A percentile compares a stretch with the other conserved stretches of the same genome.
Evolutionary conservation across 306 rosid genomes (phyloP).

Genomic region (Vigna nakashimae): DNA sequence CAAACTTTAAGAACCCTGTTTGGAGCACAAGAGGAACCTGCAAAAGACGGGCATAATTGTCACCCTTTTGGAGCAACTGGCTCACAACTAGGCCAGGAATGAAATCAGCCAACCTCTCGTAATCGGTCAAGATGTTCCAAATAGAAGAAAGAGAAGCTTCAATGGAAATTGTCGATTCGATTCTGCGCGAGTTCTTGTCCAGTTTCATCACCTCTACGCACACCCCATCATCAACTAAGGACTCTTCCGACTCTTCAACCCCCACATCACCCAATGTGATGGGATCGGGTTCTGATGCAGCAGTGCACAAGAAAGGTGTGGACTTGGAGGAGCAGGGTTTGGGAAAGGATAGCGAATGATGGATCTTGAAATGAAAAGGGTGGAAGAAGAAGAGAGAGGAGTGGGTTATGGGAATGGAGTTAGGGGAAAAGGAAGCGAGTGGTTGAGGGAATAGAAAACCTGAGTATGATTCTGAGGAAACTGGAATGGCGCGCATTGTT

Average conservation of each 20-base stretch:
- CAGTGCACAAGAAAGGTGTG: conserved; percentile 37
- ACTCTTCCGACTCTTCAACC: conserved; percentile 21
- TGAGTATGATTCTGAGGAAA: conserved; percentile 37
- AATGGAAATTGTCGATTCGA: conserved; percentile 61
- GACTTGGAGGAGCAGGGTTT: conserved; percentile 34
- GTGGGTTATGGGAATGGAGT: conserved; percentile 15
- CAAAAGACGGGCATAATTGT: conserved; percentile 70
- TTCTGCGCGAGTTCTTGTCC: conserved; percentile 69
- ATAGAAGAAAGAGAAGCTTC: conserved; percentile 62
- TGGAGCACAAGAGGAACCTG: conserved; percentile 57
- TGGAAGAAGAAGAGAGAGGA: conserved; percentile 31
- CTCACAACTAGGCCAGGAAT: conserved; percentile 85
- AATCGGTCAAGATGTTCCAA: conserved; percentile 85
- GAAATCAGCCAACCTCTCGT: conserved; percentile 80
- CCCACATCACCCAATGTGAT: conserved; percentile 23
- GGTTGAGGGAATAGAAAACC: conserved; percentile 20
- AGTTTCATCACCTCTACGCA: conserved; percentile 60
- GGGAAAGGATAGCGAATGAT: conserved; percentile 20
- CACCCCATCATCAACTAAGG: conserved; percentile 56
- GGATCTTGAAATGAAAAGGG: conserved; percentile 39
- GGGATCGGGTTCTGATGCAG: conserved; percentile 54
- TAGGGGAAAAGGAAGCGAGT: neutral
- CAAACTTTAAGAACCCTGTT: conserved; percentile 21
- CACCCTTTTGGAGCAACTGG: conserved; percentile 59
- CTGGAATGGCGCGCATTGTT: conserved; percentile 53